Evolutionary conservation across 2,329 filamentous ascomycete genomes (phyloP), one percentile per base, ranked within the genome.

Genomic region (Diaporthe citrichinensis): DNA sequence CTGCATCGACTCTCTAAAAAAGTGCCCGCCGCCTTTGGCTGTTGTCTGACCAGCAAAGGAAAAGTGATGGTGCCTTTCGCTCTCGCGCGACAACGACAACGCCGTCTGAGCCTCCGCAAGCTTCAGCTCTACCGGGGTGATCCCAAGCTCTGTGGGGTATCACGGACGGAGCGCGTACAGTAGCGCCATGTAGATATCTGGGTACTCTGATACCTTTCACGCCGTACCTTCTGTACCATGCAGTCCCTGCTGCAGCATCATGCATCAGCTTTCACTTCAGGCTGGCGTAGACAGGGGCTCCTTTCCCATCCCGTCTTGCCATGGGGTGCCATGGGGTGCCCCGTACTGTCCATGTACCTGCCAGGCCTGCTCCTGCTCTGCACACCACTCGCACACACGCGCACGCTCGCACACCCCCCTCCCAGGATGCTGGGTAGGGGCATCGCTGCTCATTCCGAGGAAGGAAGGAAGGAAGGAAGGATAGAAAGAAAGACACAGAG

Each of bases 21-120:
- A 53, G 28, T 58, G 31, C 55, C 55, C 23, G 57, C 57, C 4
- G 55, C n/a, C 57, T 41, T 23, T 25, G 4, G 28, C 25, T 34
- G 7, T 34, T 58, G 31, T 58, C 31, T 28, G n/a, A 36, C 55
- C 55, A 36, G 55, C 28, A 36, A 14, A 8, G 46, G n/a, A n/a
- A 68, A 25, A 17, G 23, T 4, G 65, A 68, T 23, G 31, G 31
- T 41, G 46, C 15, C 25, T 68, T 51, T 68, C 44, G 44, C 23
- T 68, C 31, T 68, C 62, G 44, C 44, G 44, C 44, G 62, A 34
- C 41, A 39, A 36, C 57, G 59, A 65, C 58, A 25, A 61, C 23
- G 65, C 65, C 65, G 65, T 53, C 46, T 68, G 65, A 68, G 65
- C 65, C 65, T 68, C 65, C 65, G 65, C 65, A 68, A 68, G 65